These are phyloP conservation scores for Chimonanthus salicifolius DNA, from an alignment of 164 flowering plant genomes.

Conservation along the genomic window DNA sequence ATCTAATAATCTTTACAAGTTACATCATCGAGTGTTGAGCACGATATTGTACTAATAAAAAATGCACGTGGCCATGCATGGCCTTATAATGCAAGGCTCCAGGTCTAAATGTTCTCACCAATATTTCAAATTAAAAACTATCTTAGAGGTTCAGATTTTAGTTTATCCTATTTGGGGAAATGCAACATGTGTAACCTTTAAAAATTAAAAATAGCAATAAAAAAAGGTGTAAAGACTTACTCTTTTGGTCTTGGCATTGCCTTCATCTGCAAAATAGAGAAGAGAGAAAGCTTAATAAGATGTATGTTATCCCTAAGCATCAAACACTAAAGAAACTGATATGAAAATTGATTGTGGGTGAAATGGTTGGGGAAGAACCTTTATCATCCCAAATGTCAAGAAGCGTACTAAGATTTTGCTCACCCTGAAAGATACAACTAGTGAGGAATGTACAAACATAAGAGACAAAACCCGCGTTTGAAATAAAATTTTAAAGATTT, in stretches of 20 bases:
- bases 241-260: slow-evolving; percentile 35
- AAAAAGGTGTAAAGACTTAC: slow-evolving; percentile 18
- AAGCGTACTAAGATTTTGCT: slow-evolving; percentile 25
- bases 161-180: background rate
- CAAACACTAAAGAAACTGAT: background rate
- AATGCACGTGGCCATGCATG: no score
- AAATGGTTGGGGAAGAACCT: slow-evolving; percentile 11
- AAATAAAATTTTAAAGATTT: background rate
- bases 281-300: background rate
- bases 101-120: background rate
- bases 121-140: background rate
- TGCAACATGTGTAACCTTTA: no score
- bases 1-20: no score
- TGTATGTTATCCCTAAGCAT: background rate
- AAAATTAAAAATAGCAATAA: background rate
- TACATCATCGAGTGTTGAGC: no score
- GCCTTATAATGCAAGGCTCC: no score
- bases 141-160: background rate
- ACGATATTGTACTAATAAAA: no score
- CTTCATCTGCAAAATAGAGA: slow-evolving; percentile 33
- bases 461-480: background rate
- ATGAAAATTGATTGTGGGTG: background rate
- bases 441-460: background rate
- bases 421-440: slow-evolving; percentile 25
- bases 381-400: slow-evolving; percentile 60